Evolutionary conservation across 495 filamentous ascomycete species (phyloP), one percentile per base, ranked within the genome.

Genomic region (Aspergillus asperescens): DNA sequence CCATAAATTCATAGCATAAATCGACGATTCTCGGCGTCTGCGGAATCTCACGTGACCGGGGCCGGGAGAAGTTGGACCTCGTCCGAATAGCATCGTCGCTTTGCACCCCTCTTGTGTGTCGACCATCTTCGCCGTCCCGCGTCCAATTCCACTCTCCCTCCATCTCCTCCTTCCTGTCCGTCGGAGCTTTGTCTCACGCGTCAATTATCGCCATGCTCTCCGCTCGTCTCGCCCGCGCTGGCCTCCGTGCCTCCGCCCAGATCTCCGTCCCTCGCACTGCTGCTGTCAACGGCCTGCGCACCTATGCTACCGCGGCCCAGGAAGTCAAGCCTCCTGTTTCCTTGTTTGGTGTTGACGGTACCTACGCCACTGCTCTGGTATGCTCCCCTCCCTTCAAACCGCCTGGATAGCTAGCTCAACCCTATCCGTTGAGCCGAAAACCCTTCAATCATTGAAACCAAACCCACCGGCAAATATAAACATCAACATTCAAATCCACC

Each of bases 321-420:
- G 80, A 83, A 41, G 74, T 83, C 65, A 91, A 87, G 78, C 83
- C 91, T 56, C 93, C 93, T 47, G 79, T 96, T 66, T 81, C 90
- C 49, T 78, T 98, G 57, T 98, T 88, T 74, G 93, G 93, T 55
- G 78, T 98, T 74, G 93, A 96, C 72, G 93, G 93, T 63, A 97
- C 92, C 65, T 98, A 98, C 77, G 94, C 93, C 64, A 88, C 83
- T 78, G 93, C 93, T 77, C 78, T 98, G 84, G 93, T 98, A 89
- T 69, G 83, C 73, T 52, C 56, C 56, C 59, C 41, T 32, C 12
- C 19, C n/a, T 15, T 18, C 24, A 35, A 43, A 25, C 24, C 12
- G 41, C 38, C 24, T 42, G 12, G 24, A 16, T 12, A 32, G 15
- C 23, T 16, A 39, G n/a, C 34, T 23, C 5, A 24, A 27, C 15